Conservation (phyloP, 495 filamentous ascomycete species). For the Darksidea phi region DNA sequence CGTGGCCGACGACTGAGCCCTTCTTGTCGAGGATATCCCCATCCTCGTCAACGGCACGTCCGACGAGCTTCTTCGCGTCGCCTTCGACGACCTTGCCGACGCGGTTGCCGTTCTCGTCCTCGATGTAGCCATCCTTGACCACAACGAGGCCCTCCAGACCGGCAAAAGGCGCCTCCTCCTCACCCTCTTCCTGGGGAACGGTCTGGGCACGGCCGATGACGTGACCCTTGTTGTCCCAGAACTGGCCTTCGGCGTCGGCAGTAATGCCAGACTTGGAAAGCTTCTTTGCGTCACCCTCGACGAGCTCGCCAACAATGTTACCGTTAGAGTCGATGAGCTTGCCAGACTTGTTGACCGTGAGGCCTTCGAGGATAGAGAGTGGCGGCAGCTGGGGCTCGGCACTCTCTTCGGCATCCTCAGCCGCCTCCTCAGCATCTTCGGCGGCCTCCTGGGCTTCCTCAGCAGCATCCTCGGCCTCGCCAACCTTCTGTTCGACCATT, state of each 20-base stretch:
- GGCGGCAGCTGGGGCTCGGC: slow-evolving; percentile 50
- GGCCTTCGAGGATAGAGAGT: slow-evolving; percentile 60
- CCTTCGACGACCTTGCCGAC: slow-evolving; percentile 61
- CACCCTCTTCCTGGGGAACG: slow-evolving; percentile 49
- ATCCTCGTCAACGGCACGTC: slow-evolving; percentile 62
- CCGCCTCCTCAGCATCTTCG: slow-evolving; percentile 43
- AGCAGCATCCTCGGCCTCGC: slow-evolving; percentile 21
- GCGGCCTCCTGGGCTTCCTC: slow-evolving; percentile 43
- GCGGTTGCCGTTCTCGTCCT: slow-evolving; percentile 59
- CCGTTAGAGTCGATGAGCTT: slow-evolving; percentile 49
- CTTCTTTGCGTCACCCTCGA: slow-evolving; percentile 49
- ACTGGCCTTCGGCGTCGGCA: slow-evolving; percentile 44
- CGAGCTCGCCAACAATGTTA: slow-evolving; percentile 45
- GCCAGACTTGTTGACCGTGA: slow-evolving; percentile 61
- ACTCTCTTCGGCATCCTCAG: slow-evolving; percentile 40
- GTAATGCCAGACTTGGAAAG: slow-evolving; percentile 43
- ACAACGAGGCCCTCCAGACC: slow-evolving; percentile 64
- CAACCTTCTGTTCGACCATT: slow-evolving; percentile 29
- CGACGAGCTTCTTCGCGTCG: slow-evolving; percentile 63
- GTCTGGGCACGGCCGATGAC: slow-evolving; percentile 48
- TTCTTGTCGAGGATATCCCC: slow-evolving; percentile 64
- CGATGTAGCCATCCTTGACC: slow-evolving; percentile 57
- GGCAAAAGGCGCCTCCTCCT: slow-evolving; percentile 61
- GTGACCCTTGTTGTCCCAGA: slow-evolving; percentile 49
- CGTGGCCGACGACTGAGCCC: slow-evolving; percentile 61